Evolutionary conservation across 2,329 filamentous ascomycete species (phyloP).

Genomic region (Ambrosiella beaveri): DNA sequence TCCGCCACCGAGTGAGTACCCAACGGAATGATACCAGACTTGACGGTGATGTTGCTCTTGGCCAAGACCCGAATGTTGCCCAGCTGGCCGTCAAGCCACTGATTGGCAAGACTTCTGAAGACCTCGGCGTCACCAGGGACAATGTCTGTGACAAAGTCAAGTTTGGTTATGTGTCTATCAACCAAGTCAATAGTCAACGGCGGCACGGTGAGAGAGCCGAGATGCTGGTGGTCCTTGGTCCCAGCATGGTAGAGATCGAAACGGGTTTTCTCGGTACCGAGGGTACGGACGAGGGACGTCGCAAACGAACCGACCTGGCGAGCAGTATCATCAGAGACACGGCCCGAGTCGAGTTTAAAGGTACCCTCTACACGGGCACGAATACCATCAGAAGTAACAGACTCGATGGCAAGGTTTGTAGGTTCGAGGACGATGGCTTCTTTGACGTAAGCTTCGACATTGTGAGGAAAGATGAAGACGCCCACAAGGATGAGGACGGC

Average conservation of each 20-base stretch:
- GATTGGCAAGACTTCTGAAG: slow-evolving; percentile 64
- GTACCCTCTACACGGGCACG: slow-evolving; percentile 65
- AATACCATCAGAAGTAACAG: slow-evolving; percentile 63
- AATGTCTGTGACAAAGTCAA: slow-evolving; percentile 67
- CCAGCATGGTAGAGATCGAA: slow-evolving; percentile 60
- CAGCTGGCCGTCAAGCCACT: slow-evolving; percentile 71
- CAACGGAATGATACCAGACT: slow-evolving; percentile 61
- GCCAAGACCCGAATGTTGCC: slow-evolving; percentile 54
- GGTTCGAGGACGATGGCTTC: slow-evolving; percentile 68
- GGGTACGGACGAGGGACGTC: slow-evolving; percentile 62
- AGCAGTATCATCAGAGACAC: slow-evolving; percentile 53
- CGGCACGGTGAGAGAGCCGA: slow-evolving; percentile 64
- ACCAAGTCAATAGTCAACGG: slow-evolving; percentile 58
- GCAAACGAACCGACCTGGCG: slow-evolving; percentile 59
- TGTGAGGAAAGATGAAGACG: slow-evolving; percentile 65
- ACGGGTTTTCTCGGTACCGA: slow-evolving; percentile 55
- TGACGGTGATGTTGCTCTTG: slow-evolving; percentile 54
- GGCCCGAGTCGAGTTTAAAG: slow-evolving; percentile 61
- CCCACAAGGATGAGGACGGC: slow-evolving; percentile 55
- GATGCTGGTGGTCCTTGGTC: slow-evolving; percentile 44
- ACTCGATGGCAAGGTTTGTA: slow-evolving; percentile 68
- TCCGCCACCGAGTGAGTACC: slow-evolving; percentile 63
- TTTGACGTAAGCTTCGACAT: slow-evolving; percentile 72
- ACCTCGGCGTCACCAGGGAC: slow-evolving; percentile 59
- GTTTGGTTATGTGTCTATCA: slow-evolving; percentile 56